Conservation (phyloP, 2,329 filamentous ascomycete genomes). For the Lasiodiplodia theobromae region DNA sequence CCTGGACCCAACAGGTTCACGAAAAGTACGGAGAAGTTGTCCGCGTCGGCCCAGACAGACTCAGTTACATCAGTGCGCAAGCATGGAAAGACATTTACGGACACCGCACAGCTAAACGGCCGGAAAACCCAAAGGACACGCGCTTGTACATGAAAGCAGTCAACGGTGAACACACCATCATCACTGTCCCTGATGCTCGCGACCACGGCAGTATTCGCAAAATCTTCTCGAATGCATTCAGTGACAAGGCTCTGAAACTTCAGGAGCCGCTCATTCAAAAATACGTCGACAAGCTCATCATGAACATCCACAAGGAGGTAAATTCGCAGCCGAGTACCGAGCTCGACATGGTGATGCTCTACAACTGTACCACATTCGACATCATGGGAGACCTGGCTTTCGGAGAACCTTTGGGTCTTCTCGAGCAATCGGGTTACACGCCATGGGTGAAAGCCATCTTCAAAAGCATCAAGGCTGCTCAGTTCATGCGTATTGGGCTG, state of each 20-base stretch:
- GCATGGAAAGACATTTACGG: slow-evolving; percentile 31
- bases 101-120: slow-evolving; percentile 17
- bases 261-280: slow-evolving; percentile 42
- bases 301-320: slow-evolving; percentile 36
- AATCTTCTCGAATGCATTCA: slow-evolving; percentile 40
- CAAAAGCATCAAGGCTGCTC: slow-evolving; percentile 32
- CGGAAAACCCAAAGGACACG: slow-evolving; percentile 8
- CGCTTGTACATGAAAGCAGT: neutral
- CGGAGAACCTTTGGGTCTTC: slow-evolving; percentile 41
- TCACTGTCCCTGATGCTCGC: slow-evolving; percentile 29
- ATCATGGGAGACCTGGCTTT: slow-evolving; percentile 44
- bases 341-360: slow-evolving; percentile 11
- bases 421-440: slow-evolving; percentile 39
- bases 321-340: neutral
- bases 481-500: neutral
- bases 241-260: slow-evolving; percentile 39
- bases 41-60: slow-evolving; percentile 16
- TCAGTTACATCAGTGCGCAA: slow-evolving; percentile 25
- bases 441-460: slow-evolving; percentile 46
- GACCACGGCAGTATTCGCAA: slow-evolving; percentile 32
- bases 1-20: neutral
- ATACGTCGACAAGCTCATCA: slow-evolving; percentile 47
- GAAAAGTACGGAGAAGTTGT: slow-evolving; percentile 28
- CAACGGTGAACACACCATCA: neutral
- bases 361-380: slow-evolving; percentile 40